Evolutionary conservation across 192 early-diverging fungal species (phyloP).

Genomic region (Coemansia sp.): DNA sequence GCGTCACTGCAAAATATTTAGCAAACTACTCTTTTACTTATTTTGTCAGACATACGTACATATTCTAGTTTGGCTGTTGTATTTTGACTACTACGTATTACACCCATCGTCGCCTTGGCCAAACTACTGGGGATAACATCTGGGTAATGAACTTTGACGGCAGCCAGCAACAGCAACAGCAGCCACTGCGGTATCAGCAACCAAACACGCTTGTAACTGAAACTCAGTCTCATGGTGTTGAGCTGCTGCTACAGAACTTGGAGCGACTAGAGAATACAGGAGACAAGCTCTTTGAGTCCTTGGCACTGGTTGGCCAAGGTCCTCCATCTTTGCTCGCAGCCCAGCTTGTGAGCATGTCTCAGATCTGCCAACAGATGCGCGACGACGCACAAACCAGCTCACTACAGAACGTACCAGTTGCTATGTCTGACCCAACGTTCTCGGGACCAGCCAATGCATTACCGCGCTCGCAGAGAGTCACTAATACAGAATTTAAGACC

Average conservation of each 20-base stretch:
- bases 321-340: constrained; percentile 56
- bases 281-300: constrained; percentile 49
- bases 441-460: constrained; percentile 10
- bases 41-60: background rate
- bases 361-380: constrained; percentile 53
- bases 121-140: background rate
- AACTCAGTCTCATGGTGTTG: constrained; percentile 28
- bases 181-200: background rate
- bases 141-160: background rate
- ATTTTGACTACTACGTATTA: background rate
- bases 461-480: constrained; percentile 16
- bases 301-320: constrained; percentile 52
- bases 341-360: constrained; percentile 50
- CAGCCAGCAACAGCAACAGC: constrained; percentile 9
- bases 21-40: background rate
- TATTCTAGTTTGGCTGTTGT: background rate
- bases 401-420: constrained; percentile 38
- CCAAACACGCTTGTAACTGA: constrained; percentile 20
- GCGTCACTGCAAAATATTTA: background rate
- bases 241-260: constrained; percentile 33
- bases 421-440: constrained; percentile 18
- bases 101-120: background rate
- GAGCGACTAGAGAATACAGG: constrained; percentile 44
- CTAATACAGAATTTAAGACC: constrained; percentile 1
- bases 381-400: constrained; percentile 20